These are phyloP conservation scores for Trichosanthes cucumerina DNA, from an alignment of 306 rosid species.

Conservation along the genomic window DNA sequence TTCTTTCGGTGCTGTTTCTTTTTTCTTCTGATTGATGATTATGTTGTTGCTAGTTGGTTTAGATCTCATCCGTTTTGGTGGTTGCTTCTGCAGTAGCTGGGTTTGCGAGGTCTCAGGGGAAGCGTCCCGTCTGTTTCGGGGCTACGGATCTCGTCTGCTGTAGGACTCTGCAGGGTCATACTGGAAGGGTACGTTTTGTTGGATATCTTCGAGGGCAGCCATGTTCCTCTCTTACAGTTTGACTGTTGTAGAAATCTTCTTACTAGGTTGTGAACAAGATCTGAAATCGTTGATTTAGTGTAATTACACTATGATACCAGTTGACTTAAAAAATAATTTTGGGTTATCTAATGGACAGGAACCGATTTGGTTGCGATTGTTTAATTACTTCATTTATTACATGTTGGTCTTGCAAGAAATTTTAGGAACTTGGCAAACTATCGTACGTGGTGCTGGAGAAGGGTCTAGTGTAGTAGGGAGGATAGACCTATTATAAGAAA, in stretches of 20 bases:
- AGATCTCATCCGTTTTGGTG: slow-evolving; percentile 28
- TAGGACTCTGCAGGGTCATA: slow-evolving; percentile 82
- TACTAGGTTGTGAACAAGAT: background rate
- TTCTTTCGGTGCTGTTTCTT: background rate
- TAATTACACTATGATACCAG: background rate
- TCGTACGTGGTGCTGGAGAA: background rate
- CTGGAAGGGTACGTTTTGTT: slow-evolving; percentile 49
- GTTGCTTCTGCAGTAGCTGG: slow-evolving; percentile 45
- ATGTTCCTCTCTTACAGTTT: background rate
- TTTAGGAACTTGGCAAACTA: background rate
- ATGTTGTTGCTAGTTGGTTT: background rate
- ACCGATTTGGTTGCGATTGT: background rate
- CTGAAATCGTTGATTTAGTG: background rate
- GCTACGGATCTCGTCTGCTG: slow-evolving; percentile 97
- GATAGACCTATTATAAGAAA: background rate
- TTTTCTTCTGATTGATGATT: background rate
- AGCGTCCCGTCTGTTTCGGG: slow-evolving; percentile 62
- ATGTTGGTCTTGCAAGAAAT: background rate
- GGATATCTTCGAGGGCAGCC: background rate
- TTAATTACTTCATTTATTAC: background rate
- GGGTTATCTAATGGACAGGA: background rate
- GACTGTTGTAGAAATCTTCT: background rate
- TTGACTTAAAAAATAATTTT: background rate
- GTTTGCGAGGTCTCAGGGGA: slow-evolving; percentile 60
- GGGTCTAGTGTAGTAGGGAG: background rate